Evolutionary conservation across 1,284 basidiomycete genomes (phyloP), one percentile per base, ranked within the genome.

Genomic region (Ustilago nuda): DNA sequence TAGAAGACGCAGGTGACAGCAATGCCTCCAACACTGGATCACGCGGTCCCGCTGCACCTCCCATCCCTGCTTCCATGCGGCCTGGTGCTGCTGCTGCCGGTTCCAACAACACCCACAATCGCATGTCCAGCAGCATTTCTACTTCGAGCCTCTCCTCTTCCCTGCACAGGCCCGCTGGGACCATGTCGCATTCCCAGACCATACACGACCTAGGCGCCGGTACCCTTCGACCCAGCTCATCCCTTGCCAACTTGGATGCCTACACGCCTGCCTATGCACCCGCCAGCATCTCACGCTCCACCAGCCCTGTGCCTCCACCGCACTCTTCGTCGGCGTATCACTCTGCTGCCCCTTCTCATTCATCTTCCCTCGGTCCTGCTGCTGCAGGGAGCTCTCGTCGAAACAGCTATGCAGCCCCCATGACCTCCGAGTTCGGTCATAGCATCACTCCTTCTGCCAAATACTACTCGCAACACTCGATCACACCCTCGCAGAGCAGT

Each of bases 221-320:
- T 41, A 65, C 72, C 12, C 66, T 82, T 27, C 72, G 82, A 3
- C 82, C 82, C 13, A 83, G 81, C 76, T 76, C 77, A 4, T 79
- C 79, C 27, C 59, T 83, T 33, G 82, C 82, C 52, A 78, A 80
- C 17, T n/a, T 82, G 46, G 78, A 78, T 45, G 70, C 73, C 43
- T 83, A 83, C 58, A 82, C 75, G 0, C 82, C 82, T 15, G 76
- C 79, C n/a, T 83, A 83, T 35, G 82, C 82, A 1, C 82, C 81
- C 35, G 35, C 72, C 30, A 70, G 67, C 41, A 71, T 80, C 53
- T 76, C 76, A 3, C 73, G 82, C 45, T 64, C 63, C 4, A 66
- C 67, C 13, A 82, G 80, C 58, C 79, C 80, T 27, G 74, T 63
- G 9, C 80, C 78, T 13, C 68, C 76, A 7, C 76, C 78, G 23